A percentile compares a stretch with the other conserved stretches of the same genome.
Conservation (phyloP, 1,139 yeast species). For the Kodamaea ohmeri region DNA sequence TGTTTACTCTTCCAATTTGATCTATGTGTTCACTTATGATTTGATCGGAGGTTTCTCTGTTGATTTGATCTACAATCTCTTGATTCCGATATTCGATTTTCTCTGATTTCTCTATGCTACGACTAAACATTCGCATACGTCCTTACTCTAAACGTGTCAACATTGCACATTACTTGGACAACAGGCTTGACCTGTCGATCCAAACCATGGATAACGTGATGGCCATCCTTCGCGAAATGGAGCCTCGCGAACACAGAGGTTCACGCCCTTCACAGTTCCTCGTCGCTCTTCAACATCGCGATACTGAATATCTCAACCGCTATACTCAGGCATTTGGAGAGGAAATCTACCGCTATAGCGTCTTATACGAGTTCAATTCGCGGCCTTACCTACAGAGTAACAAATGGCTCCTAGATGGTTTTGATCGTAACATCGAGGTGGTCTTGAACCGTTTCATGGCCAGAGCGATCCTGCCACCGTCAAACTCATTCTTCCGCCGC, state of each 20-base stretch:
- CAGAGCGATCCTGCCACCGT: constrained; percentile 10
- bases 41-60: too few species aligned
- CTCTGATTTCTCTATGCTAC: too few species aligned
- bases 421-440: constrained; percentile 11
- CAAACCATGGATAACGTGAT: constrained; percentile 18
- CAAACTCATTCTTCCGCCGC: constrained; percentile 16
- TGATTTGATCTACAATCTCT: too few species aligned
- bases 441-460: constrained; percentile 10
- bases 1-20: too few species aligned
- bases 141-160: constrained; percentile 9
- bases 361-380: constrained; percentile 15
- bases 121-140: too few species aligned
- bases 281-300: constrained; percentile 13
- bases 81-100: too few species aligned
- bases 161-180: constrained; percentile 10
- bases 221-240: constrained; percentile 17
- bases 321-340: constrained; percentile 17
- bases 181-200: constrained; percentile 11
- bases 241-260: constrained; percentile 6
- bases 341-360: constrained; percentile 15
- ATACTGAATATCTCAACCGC: constrained; percentile 15
- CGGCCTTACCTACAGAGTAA: constrained; percentile 16
- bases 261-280: constrained; percentile 12
- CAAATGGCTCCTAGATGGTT: constrained; percentile 11
- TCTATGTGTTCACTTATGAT: too few species aligned